These are phyloP conservation scores for Leucosporidium creatinivorum DNA, from an alignment of 768 basidiomycete genomes.

Conservation along the genomic window DNA sequence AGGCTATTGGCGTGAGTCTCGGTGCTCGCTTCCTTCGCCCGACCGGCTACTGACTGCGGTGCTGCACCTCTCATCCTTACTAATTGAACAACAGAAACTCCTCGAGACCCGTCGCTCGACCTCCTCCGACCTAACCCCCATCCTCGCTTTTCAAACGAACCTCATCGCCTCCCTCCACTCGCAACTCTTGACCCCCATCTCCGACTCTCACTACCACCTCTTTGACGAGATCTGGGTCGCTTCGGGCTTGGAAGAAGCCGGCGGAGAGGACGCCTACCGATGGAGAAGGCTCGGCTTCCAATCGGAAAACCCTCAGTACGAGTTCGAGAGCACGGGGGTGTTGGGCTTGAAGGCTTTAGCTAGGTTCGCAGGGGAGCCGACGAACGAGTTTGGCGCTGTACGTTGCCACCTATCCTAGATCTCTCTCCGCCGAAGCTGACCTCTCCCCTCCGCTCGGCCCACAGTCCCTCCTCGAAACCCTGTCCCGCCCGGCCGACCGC, in stretches of 20 bases:
- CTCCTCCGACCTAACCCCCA: conserved; percentile 58
- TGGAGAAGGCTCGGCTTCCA: conserved; percentile 60
- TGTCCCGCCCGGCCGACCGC: conserved; percentile 62
- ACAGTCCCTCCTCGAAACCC: conserved; percentile 70
- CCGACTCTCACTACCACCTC: not conserved
- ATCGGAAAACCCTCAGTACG: conserved; percentile 63
- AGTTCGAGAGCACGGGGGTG: conserved; percentile 70
- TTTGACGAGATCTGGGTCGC: conserved; percentile 59
- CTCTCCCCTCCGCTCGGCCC: not conserved
- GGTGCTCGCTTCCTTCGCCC: not conserved
- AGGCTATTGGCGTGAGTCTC: conserved; percentile 2
- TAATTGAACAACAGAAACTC: conserved; percentile 53
- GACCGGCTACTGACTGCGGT: too few species aligned
- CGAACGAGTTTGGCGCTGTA: conserved; percentile 69
- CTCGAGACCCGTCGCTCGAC: conserved; percentile 59
- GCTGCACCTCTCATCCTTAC: too few species aligned
- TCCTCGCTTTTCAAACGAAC: conserved; percentile 82
- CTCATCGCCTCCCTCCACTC: conserved; percentile 55
- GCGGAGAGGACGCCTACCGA: conserved; percentile 44
- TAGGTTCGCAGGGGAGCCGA: conserved; percentile 59
- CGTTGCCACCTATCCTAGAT: not conserved
- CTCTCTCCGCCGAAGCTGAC: too few species aligned
- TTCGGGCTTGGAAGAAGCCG: conserved; percentile 44
- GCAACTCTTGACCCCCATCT: not conserved
- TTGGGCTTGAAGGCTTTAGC: conserved; percentile 77